Evolutionary conservation across 192 early-diverging fungal genomes (phyloP).

Genomic region (Helicostylum pulchrum): DNA sequence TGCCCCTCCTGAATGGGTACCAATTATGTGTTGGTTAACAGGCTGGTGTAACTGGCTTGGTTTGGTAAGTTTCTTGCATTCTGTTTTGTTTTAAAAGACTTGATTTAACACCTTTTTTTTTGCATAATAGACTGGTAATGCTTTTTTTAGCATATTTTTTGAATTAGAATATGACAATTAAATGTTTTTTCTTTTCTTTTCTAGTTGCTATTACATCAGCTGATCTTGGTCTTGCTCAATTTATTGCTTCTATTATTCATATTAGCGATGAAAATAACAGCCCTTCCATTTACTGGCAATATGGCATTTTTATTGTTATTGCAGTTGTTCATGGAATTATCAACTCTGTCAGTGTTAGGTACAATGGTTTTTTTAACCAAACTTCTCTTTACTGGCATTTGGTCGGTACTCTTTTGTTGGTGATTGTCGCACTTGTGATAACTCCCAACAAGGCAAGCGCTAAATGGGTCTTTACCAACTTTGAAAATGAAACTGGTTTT

Average conservation of each 20-base stretch:
- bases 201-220: slow-evolving; percentile 46
- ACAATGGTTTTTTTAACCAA: slow-evolving; percentile 48
- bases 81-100: too few species aligned
- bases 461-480: slow-evolving; percentile 47
- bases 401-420: slow-evolving; percentile 38
- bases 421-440: slow-evolving; percentile 38
- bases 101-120: not conserved
- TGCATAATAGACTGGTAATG: not conserved
- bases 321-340: slow-evolving; percentile 47
- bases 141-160: not conserved
- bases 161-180: not conserved
- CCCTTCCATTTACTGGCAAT: slow-evolving; percentile 39
- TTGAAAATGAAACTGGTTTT: slow-evolving; percentile 52
- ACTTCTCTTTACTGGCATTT: slow-evolving; percentile 39
- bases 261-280: slow-evolving; percentile 23
- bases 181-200: not conserved
- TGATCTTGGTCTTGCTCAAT: slow-evolving; percentile 47
- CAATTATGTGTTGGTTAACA: slow-evolving; percentile 50
- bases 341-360: slow-evolving; percentile 43
- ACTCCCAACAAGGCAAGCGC: slow-evolving; percentile 38
- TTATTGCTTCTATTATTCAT: slow-evolving; percentile 39
- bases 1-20: slow-evolving; percentile 39
- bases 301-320: slow-evolving; percentile 46
- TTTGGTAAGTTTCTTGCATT: slow-evolving; percentile 4
- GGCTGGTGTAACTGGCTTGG: slow-evolving; percentile 53